Percentiles rank a stretch among this genome's conserved stretches.
phyloP scores from a whole-genome alignment of 257 asterid genomes.

The Solanum pennellii region DNA sequence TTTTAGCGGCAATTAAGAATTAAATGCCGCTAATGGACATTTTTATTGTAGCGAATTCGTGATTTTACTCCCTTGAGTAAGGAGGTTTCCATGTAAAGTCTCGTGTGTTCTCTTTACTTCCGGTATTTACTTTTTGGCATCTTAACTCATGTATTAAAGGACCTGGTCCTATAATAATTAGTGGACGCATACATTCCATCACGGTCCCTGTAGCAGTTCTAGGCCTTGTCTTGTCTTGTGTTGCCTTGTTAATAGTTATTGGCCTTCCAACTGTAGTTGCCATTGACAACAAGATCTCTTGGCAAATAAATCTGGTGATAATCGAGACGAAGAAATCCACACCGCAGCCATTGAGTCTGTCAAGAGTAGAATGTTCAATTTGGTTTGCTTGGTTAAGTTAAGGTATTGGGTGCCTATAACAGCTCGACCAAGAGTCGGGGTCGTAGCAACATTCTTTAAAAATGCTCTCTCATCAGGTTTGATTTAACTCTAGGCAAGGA shows the following conservation, averaged over 20 bases:
- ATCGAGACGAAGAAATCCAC: background rate
- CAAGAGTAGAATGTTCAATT: background rate
- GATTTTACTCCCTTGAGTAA: too few species aligned
- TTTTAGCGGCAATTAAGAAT: too few species aligned
- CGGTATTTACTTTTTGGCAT: too few species aligned
- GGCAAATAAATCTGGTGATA: background rate
- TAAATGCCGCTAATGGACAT: too few species aligned
- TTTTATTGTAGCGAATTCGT: too few species aligned
- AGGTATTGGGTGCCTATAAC: background rate
- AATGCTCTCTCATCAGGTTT: background rate
- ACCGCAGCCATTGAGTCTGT: background rate
- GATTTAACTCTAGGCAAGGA: too few species aligned
- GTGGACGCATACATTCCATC: too few species aligned
- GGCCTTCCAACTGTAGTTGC: background rate
- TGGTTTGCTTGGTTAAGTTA: background rate
- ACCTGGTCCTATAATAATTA: too few species aligned
- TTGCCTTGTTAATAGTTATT: background rate
- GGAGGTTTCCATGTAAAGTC: too few species aligned
- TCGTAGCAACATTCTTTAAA: background rate
- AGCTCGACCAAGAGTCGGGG: background rate
- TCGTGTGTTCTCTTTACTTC: too few species aligned
- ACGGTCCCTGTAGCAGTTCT: too few species aligned
- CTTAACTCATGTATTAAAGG: too few species aligned
- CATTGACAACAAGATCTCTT: background rate
- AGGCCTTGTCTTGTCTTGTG: background rate